Evolutionary conservation across 495 filamentous ascomycete genomes (phyloP).

Genomic region (Lepraria neglecta): DNA sequence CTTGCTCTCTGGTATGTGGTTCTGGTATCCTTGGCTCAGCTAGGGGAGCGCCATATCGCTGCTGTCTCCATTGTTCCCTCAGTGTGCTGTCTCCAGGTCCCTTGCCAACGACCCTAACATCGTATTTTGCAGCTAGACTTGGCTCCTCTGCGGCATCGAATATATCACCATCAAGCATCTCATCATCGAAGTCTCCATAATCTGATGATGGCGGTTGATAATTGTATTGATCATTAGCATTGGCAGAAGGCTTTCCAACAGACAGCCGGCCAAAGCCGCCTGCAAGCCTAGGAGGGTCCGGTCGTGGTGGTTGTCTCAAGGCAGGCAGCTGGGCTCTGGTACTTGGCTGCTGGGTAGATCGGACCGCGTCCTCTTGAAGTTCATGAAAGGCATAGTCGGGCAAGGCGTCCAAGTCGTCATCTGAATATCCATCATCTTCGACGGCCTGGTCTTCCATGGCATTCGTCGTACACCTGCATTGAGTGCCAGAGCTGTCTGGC

Average conservation of each 20-base stretch:
- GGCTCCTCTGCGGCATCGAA: slow-evolving; percentile 39
- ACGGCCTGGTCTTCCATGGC: slow-evolving; percentile 52
- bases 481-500: not conserved
- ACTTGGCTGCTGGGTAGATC: slow-evolving; percentile 42
- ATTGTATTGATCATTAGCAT: slow-evolving; percentile 1
- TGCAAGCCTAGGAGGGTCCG: not conserved
- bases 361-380: slow-evolving; percentile 51
- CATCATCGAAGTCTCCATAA: slow-evolving; percentile 51
- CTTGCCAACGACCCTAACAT: slow-evolving; percentile 29
- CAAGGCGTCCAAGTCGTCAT: slow-evolving; percentile 55
- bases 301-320: not conserved
- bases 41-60: slow-evolving; percentile 28
- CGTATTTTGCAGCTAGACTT: slow-evolving; percentile 30
- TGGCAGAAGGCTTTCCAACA: not conserved
- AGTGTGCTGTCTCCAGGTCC: slow-evolving; percentile 26
- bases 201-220: slow-evolving; percentile 31
- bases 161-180: slow-evolving; percentile 49
- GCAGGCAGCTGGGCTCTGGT: slow-evolving; percentile 3
- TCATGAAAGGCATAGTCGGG: slow-evolving; percentile 46
- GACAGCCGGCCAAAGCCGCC: slow-evolving; percentile 16
- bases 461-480: slow-evolving; percentile 28
- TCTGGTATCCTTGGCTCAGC: not conserved
- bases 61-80: slow-evolving; percentile 32
- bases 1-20: not conserved
- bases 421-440: slow-evolving; percentile 58